A percentile compares a stretch with the other conserved stretches of the same genome.
Evolutionary conservation across 495 filamentous ascomycete species (phyloP).

Genomic region (Parachaetomium inaequale): DNA sequence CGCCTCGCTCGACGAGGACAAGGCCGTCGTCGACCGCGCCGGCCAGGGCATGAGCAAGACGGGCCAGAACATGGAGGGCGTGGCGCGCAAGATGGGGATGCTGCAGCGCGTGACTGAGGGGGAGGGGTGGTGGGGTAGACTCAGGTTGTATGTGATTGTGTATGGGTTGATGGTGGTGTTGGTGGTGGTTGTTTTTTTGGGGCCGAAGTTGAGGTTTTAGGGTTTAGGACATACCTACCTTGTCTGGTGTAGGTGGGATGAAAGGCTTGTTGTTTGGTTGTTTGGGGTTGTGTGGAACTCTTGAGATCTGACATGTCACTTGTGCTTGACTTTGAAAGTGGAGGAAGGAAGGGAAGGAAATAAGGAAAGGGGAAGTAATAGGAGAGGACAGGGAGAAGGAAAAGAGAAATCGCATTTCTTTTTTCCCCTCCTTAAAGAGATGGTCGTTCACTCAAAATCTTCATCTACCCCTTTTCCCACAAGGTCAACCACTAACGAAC

Average conservation of each 20-base stretch:
- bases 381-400: too few relatives aligned
- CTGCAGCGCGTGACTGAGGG: constrained; percentile 76
- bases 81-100: constrained; percentile 68
- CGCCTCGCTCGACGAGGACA: constrained; percentile 66
- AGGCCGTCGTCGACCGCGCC: constrained; percentile 63
- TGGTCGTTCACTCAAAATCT: too few relatives aligned
- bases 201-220: constrained; percentile 82
- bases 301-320: too few relatives aligned
- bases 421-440: too few relatives aligned
- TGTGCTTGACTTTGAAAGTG: too few relatives aligned
- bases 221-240: neutral
- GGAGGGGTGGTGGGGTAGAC: constrained; percentile 78
- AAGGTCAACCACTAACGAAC: too few relatives aligned
- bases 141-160: constrained; percentile 81
- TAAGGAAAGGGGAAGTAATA: too few relatives aligned
- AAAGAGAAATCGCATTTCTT: too few relatives aligned
- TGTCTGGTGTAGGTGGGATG: neutral
- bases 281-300: neutral
- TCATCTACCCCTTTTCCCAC: too few relatives aligned
- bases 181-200: constrained; percentile 70
- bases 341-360: too few relatives aligned
- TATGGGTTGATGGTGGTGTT: constrained; percentile 71
- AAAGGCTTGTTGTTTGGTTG: too few relatives aligned
- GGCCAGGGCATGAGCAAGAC: constrained; percentile 73
- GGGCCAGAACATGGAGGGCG: constrained; percentile 66